Evolutionary conservation across 805 yeast species (phyloP).

Genomic region (Ogataea populi-albae): DNA sequence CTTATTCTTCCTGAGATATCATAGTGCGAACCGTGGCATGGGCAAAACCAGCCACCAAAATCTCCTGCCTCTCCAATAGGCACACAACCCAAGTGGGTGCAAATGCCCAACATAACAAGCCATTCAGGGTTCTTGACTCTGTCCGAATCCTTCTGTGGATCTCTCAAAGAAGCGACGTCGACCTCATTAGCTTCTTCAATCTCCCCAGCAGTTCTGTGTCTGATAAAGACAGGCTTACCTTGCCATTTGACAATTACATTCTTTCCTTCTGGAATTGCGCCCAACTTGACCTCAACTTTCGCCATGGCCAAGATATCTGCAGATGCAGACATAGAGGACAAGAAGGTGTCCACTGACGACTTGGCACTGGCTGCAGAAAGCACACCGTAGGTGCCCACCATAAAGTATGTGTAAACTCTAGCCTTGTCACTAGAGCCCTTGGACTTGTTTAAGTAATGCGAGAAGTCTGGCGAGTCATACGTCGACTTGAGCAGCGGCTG

Average conservation of each 20-base stretch:
- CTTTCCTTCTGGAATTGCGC: constrained; percentile 94
- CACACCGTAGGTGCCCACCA: constrained; percentile 94
- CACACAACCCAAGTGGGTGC: constrained; percentile 99
- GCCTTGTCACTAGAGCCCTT: constrained; percentile 64
- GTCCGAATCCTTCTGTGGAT: constrained; percentile 89
- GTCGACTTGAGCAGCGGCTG: constrained; percentile 59
- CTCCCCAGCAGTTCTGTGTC: constrained; percentile 95
- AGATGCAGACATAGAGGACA: constrained; percentile 93
- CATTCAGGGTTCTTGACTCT: constrained; percentile 97
- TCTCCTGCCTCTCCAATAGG: constrained; percentile 99
- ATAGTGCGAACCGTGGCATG: constrained; percentile 99
- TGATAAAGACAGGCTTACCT: constrained; percentile 99
- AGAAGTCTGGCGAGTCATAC: constrained; percentile 89
- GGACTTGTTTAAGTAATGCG: constrained; percentile 70
- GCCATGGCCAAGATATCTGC: constrained; percentile 99
- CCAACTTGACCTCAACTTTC: constrained; percentile 94
- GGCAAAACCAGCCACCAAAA: constrained; percentile 99
- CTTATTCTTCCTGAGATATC: constrained; percentile 99
- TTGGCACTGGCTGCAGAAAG: constrained; percentile 92
- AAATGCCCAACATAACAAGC: constrained; percentile 98
- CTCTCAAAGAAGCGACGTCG: constrained; percentile 77
- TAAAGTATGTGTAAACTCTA: constrained; percentile 90
- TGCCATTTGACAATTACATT: constrained; percentile 99
- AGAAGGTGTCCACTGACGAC: constrained; percentile 90
- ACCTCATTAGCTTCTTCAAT: constrained; percentile 90